Base-by-base conservation (phyloP, 352 stramenopile genomes). In the Elongisporangium anandrum region DNA sequence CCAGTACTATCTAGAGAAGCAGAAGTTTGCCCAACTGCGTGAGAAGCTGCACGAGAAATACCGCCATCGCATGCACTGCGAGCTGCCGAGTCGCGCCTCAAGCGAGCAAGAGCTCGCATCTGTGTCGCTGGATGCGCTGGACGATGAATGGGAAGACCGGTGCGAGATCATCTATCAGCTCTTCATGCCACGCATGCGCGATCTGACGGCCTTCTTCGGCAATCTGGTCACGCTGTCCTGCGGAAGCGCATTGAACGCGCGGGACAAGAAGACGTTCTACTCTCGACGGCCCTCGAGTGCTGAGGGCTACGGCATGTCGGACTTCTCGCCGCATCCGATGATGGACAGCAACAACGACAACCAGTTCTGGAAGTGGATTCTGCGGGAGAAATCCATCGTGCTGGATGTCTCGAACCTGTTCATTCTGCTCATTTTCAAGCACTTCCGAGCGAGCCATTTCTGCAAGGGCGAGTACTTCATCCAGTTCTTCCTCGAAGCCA, bases 201-300 rank as follows among this genome's bases (percentile, higher is more conserved):
- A 92, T 51, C 85, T 85, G 56, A 87, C 73, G 23, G 70, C 73
- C 4, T 85, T 91, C 24, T 62, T 94, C 22, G 72, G 77, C 24
- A 88, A 88, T 56, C 56, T 94, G 10, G 70, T 90, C 54, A 84
- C 73, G 2, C 60, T 92, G 16, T 87, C 77, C 12, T 88, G 80
- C 45, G 81, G 81, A 1, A 88, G 72, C 17, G 81, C 79, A 10
- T 49, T 90, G 47, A 88, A 87, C 51, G 81, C 77, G 8, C 77
- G 81, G 17, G 84, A 94, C 59, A 94, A 94, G 58, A 90, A 88
- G 54, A 90, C 78, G 9, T 91, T 91, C 39, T 90, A 83, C 58
- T 88, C 79, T 17, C 75, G 83, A 52, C 75, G 75, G 15, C 73
- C 74, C 9, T 91, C 82, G 1, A 61, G 71, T 51, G 9, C 12